Evolutionary conservation across 768 basidiomycete species (phyloP).

Genomic region (Fomitopsis serialis): DNA sequence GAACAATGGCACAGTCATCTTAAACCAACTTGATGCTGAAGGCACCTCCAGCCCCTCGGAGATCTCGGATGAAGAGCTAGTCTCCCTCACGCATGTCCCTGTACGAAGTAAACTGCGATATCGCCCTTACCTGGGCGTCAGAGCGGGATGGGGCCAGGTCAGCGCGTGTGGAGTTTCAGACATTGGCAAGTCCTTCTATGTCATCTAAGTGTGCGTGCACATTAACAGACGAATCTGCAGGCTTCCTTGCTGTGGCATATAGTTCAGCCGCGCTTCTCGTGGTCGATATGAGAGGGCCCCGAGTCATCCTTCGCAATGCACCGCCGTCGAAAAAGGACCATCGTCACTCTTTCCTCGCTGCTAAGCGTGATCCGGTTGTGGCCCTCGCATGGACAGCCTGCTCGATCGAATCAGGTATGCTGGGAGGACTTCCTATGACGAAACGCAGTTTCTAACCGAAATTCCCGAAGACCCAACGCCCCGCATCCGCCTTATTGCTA

Average conservation of each 20-base stretch:
- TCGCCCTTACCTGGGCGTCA: conserved; percentile 57
- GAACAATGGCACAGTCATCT: conserved; percentile 49
- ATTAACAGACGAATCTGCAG: conserved; percentile 30
- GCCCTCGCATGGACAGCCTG: conserved; percentile 67
- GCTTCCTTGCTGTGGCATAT: conserved; percentile 75
- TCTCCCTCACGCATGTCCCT: conserved; percentile 45
- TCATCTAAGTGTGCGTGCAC: background rate
- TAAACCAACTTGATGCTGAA: conserved; percentile 36
- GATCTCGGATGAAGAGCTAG: conserved; percentile 43
- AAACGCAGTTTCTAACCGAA: background rate
- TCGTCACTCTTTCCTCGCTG: conserved; percentile 16
- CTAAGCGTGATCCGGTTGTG: conserved; percentile 34
- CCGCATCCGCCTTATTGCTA: conserved; percentile 57
- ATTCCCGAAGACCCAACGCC: conserved; percentile 34
- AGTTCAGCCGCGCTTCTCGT: conserved; percentile 52
- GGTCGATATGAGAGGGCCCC: conserved; percentile 72
- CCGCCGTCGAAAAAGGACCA: conserved; percentile 35
- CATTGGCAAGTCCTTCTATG: conserved; percentile 47
- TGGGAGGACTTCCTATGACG: background rate
- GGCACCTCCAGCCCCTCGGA: conserved; percentile 17
- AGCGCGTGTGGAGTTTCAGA: conserved; percentile 62
- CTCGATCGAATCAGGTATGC: conserved; percentile 45
- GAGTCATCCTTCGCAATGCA: conserved; percentile 49
- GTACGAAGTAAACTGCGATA: conserved; percentile 39
- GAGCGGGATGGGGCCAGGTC: conserved; percentile 40